Evolutionary conservation across 164 flowering plant genomes (phyloP).

Genomic region (Nymphaea thermarum): DNA sequence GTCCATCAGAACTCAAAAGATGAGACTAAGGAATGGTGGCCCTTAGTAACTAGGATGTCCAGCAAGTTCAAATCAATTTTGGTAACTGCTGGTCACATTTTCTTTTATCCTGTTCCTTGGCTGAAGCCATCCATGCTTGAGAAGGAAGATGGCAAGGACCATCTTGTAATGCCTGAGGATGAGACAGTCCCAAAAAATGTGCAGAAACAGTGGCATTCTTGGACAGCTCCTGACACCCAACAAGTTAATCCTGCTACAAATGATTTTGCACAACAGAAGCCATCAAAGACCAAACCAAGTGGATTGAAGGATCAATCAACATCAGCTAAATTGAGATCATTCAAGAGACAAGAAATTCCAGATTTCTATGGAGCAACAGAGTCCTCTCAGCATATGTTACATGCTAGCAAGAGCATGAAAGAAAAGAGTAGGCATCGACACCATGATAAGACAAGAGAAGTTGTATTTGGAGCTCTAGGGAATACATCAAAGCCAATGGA

Average conservation of each 20-base stretch:
- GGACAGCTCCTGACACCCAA: constrained; percentile 45
- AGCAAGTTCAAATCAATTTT: background rate
- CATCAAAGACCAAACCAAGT: constrained; percentile 46
- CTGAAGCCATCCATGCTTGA: background rate
- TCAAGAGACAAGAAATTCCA: constrained; percentile 61
- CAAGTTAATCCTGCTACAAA: constrained; percentile 22
- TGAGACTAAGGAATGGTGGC: background rate
- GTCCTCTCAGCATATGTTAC: constrained; percentile 27
- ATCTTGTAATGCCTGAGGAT: constrained; percentile 78
- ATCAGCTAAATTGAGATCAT: constrained; percentile 62
- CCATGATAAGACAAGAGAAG: constrained; percentile 54
- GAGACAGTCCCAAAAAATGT: constrained; percentile 29
- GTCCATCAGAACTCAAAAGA: background rate
- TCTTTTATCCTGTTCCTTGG: background rate
- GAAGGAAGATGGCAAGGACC: constrained; percentile 14
- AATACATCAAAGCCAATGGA: constrained; percentile 50
- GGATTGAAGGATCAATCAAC: constrained; percentile 52
- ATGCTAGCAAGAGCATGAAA: constrained; percentile 52
- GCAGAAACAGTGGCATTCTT: constrained; percentile 43
- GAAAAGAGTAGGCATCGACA: constrained; percentile 69
- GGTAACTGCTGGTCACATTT: background rate
- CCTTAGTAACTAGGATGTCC: background rate
- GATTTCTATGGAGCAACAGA: constrained; percentile 62
- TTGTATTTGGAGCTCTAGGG: constrained; percentile 22
- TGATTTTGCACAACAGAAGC: constrained; percentile 40